Evolutionary conservation across 2,329 filamentous ascomycete species (phyloP).

Genomic region (Lecanicillium sp.): DNA sequence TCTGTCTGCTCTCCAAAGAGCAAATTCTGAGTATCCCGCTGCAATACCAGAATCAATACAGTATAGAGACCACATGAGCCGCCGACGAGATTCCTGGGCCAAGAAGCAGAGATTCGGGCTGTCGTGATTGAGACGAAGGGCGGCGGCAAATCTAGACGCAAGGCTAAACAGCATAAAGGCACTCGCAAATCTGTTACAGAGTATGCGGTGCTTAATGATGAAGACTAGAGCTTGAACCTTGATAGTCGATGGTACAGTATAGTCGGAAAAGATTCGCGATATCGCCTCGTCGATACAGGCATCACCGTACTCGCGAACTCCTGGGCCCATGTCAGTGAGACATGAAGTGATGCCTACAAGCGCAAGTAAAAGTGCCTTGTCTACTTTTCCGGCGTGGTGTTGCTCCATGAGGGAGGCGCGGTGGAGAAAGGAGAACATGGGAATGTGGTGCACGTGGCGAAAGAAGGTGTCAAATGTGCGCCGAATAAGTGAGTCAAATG

Average conservation of each 20-base stretch:
- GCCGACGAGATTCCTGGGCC: conserved; percentile 32
- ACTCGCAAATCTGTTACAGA: conserved; percentile 34
- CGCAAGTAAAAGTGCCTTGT: conserved; percentile 44
- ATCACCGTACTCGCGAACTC: conserved; percentile 43
- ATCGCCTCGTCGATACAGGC: conserved; percentile 49
- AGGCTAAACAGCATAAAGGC: conserved; percentile 37
- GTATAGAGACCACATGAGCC: conserved; percentile 37
- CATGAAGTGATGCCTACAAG: conserved; percentile 49
- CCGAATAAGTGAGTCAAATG: conserved; percentile 40
- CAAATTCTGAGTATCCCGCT: conserved; percentile 35
- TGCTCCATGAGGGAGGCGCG: conserved; percentile 53
- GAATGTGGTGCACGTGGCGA: conserved; percentile 50
- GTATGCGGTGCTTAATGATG: conserved; percentile 36
- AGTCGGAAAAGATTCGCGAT: conserved; percentile 41
- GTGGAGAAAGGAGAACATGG: conserved; percentile 51
- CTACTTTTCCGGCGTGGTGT: conserved; percentile 48
- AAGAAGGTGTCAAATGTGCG: conserved; percentile 51
- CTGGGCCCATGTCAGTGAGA: conserved; percentile 46
- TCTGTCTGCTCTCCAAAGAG: conserved; percentile 32
- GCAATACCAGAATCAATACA: conserved; percentile 34
- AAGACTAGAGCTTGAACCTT: conserved; percentile 43
- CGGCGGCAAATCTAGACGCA: conserved; percentile 34
- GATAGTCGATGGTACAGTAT: conserved; percentile 48
- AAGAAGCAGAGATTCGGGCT: conserved; percentile 30
- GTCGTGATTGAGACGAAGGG: conserved; percentile 35